Evolutionary conservation across 1,284 basidiomycete species (phyloP).

Genomic region (Gomphus sp.): DNA sequence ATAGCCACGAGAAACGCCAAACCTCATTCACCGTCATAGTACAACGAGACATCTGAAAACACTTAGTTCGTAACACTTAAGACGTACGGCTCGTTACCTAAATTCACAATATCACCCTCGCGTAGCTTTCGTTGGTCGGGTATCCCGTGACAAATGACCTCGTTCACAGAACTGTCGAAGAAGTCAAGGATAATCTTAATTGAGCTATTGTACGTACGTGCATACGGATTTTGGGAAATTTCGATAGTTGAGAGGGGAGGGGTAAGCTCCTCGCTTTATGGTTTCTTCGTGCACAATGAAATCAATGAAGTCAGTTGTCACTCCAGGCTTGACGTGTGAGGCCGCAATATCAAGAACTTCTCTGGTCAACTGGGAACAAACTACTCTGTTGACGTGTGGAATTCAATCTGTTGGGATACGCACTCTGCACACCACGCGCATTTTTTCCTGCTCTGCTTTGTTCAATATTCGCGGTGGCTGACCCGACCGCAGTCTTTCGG

Average conservation of each 20-base stretch:
- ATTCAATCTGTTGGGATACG: slow-evolving; percentile 20
- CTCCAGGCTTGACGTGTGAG: slow-evolving; percentile 75
- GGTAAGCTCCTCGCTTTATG: slow-evolving; percentile 89
- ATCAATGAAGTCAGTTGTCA: slow-evolving; percentile 95
- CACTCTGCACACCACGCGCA: slow-evolving; percentile 71
- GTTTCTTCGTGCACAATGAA: slow-evolving; percentile 91
- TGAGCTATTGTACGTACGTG: slow-evolving; percentile 49
- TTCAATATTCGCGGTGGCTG: slow-evolving; percentile 57
- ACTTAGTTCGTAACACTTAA: slow-evolving; percentile 3
- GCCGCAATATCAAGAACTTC: slow-evolving; percentile 92
- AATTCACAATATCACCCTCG: slow-evolving; percentile 91
- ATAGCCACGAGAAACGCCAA: not conserved
- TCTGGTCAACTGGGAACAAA: slow-evolving; percentile 57
- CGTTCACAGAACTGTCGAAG: slow-evolving; percentile 72
- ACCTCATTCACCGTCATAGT: slow-evolving; percentile 51
- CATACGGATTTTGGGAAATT: slow-evolving; percentile 94
- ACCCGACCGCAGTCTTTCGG: slow-evolving; percentile 50
- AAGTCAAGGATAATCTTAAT: not conserved
- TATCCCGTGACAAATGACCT: slow-evolving; percentile 96
- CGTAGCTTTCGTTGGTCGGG: slow-evolving; percentile 80
- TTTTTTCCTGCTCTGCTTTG: slow-evolving; percentile 65
- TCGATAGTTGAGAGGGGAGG: slow-evolving; percentile 90
- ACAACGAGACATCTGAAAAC: slow-evolving; percentile 48
- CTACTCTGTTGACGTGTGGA: not conserved
- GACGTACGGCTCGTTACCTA: slow-evolving; percentile 42